Conservation (phyloP, 169 alveolate genomes). For the Cryptosporidium bovis region DNA sequence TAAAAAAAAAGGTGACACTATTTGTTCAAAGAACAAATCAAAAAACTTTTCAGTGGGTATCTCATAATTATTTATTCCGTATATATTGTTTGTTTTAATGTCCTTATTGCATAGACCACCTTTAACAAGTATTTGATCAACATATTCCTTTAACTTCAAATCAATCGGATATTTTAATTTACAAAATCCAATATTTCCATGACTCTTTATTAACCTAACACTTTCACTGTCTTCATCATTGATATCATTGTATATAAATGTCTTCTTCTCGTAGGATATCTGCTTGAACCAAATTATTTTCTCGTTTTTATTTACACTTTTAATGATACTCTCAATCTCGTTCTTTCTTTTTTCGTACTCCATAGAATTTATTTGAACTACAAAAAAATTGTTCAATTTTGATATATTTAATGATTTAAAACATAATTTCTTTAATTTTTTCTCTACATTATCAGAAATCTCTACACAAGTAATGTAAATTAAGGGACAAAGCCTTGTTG, state of each 20-base stretch:
- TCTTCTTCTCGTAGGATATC: conserved; percentile 12
- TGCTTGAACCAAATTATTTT: conserved; percentile 4
- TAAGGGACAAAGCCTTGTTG: conserved; percentile 27
- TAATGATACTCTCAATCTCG: conserved; percentile 12
- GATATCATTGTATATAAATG: conserved; percentile 12
- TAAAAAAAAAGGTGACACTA: conserved; percentile 95
- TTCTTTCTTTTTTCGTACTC: conserved; percentile 8
- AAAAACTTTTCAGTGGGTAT: conserved; percentile 92
- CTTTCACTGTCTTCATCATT: neutral
- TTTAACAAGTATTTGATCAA: neutral
- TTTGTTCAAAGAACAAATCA: conserved; percentile 91
- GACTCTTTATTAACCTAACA: neutral
- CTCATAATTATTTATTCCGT: conserved; percentile 91
- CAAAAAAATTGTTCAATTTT: conserved; percentile 1
- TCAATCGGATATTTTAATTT: conserved; percentile 45
- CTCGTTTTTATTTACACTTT: neutral
- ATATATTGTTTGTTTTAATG: conserved; percentile 70
- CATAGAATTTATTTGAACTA: conserved; percentile 25
- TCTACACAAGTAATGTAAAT: conserved; percentile 40
- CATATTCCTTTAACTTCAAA: conserved; percentile 16
- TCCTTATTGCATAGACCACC: conserved; percentile 21
- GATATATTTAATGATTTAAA: neutral
- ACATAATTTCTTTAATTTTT: neutral
- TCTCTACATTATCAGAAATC: conserved; percentile 3
- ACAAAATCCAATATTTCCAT: neutral